These are phyloP conservation scores for Termitomyces sp. DNA, from an alignment of 1,284 basidiomycete species.

Conservation along the genomic window DNA sequence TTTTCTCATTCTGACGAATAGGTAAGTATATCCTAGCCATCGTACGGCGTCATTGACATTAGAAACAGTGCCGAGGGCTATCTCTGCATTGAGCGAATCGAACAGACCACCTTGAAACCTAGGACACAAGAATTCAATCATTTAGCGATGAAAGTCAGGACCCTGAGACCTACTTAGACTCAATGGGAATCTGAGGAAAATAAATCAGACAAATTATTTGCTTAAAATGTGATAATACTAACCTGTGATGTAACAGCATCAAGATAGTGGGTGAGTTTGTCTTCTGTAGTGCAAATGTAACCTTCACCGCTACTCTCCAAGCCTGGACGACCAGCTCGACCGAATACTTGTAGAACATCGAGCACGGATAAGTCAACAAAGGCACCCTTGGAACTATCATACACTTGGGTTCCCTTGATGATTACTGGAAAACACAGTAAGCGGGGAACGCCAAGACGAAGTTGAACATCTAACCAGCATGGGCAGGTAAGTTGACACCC, in stretches of 20 bases:
- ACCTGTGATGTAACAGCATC: slow-evolving; percentile 87
- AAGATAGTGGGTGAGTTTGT: slow-evolving; percentile 92
- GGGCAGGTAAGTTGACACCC: slow-evolving; percentile 99
- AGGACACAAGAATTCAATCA: slow-evolving; percentile 2
- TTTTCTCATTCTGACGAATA: slow-evolving; percentile 93
- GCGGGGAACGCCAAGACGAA: background rate
- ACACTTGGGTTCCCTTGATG: slow-evolving; percentile 98
- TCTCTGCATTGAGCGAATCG: slow-evolving; percentile 94
- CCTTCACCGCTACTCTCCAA: slow-evolving; percentile 95
- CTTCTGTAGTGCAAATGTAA: slow-evolving; percentile 92
- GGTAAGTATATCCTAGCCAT: slow-evolving; percentile 97
- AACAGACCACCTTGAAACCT: slow-evolving; percentile 87
- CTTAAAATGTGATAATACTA: slow-evolving; percentile 16
- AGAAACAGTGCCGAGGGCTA: slow-evolving; percentile 91
- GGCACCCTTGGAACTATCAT: slow-evolving; percentile 83
- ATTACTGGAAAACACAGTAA: slow-evolving; percentile 50
- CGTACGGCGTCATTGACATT: slow-evolving; percentile 85
- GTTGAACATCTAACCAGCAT: slow-evolving; percentile 65
- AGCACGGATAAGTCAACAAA: slow-evolving; percentile 94
- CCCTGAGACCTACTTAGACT: slow-evolving; percentile 72
- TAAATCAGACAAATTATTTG: background rate
- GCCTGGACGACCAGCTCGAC: slow-evolving; percentile 95
- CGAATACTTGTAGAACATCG: slow-evolving; percentile 97
- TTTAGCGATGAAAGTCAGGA: background rate
- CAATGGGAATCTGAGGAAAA: slow-evolving; percentile 74